Evolutionary conservation across 2,329 filamentous ascomycete species (phyloP).

Genomic region (Xylariales sp.): DNA sequence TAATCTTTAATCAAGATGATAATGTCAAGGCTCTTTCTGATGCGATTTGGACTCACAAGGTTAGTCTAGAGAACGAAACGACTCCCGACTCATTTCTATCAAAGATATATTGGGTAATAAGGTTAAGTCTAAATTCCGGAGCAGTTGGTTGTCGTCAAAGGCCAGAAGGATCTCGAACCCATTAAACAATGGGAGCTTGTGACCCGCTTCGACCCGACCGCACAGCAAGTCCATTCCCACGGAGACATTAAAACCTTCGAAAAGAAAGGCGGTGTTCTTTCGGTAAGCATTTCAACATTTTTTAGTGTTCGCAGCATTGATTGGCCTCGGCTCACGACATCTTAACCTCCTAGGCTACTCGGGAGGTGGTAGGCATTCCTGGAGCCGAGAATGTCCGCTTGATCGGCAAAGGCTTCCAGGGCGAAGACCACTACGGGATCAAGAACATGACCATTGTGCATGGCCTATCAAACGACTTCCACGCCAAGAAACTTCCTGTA

Average conservation of each 20-base stretch:
- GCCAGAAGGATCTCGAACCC: slow-evolving; percentile 34
- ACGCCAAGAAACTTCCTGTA: slow-evolving; percentile 24
- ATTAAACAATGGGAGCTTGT: slow-evolving; percentile 41
- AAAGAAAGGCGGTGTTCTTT: slow-evolving; percentile 32
- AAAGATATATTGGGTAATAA: no score
- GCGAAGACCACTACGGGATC: slow-evolving; percentile 37
- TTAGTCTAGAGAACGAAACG: no score
- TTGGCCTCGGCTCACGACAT: no score
- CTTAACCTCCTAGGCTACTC: no score
- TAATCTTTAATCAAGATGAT: slow-evolving; percentile 22
- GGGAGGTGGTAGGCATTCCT: slow-evolving; percentile 31
- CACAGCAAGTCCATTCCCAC: slow-evolving; percentile 35
- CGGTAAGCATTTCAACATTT: no score
- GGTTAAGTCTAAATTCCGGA: no score
- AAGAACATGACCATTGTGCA: slow-evolving; percentile 26
- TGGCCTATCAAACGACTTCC: slow-evolving; percentile 31
- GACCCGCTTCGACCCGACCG: slow-evolving; percentile 35
- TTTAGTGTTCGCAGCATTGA: no score
- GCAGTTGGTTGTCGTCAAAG: slow-evolving; percentile 38
- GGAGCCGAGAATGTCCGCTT: slow-evolving; percentile 38
- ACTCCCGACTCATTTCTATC: no score
- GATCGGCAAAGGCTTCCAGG: slow-evolving; percentile 41
- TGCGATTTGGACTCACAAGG: slow-evolving; percentile 37
- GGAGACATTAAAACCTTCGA: slow-evolving; percentile 36
- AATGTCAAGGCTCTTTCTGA: slow-evolving; percentile 30